Evolutionary conservation across 306 rosid genomes (phyloP).

Genomic region (Luffa acutangula): DNA sequence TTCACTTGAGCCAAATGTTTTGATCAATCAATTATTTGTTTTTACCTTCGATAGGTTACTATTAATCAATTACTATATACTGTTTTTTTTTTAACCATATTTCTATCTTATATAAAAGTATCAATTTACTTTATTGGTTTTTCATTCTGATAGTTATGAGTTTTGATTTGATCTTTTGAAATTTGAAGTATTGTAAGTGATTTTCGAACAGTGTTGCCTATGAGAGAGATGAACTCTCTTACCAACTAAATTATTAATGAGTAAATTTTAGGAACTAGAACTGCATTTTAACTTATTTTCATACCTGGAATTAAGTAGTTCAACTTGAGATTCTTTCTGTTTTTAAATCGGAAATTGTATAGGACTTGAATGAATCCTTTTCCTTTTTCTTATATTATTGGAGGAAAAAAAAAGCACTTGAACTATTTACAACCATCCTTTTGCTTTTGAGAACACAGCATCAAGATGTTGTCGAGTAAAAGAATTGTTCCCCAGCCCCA

Average conservation of each 20-base stretch:
- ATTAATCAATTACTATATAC: neutral
- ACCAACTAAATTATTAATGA: neutral
- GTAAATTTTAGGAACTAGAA: neutral
- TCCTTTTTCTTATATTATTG: neutral
- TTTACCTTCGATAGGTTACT: neutral
- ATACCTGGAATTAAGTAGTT: no score
- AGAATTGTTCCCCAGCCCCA: neutral
- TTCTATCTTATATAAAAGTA: neutral
- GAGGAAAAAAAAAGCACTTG: neutral
- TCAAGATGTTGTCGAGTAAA: neutral
- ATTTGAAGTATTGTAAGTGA: neutral
- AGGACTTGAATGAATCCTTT: neutral
- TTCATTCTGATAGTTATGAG: neutral
- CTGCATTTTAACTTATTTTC: neutral
- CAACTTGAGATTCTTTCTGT: no score
- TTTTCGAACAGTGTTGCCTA: neutral
- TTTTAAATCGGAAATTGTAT: neutral
- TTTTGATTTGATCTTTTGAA: neutral
- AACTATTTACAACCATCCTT: neutral
- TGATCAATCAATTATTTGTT: neutral
- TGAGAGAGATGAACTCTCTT: neutral
- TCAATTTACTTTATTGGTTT: neutral
- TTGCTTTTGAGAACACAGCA: neutral
- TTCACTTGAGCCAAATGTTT: neutral
- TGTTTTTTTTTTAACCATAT: neutral